Percentiles rank a stretch among this genome's conserved stretches.
phyloP scores from a whole-genome alignment of 2,329 filamentous ascomycete species.

The Colletotrichum cordylinicola region DNA sequence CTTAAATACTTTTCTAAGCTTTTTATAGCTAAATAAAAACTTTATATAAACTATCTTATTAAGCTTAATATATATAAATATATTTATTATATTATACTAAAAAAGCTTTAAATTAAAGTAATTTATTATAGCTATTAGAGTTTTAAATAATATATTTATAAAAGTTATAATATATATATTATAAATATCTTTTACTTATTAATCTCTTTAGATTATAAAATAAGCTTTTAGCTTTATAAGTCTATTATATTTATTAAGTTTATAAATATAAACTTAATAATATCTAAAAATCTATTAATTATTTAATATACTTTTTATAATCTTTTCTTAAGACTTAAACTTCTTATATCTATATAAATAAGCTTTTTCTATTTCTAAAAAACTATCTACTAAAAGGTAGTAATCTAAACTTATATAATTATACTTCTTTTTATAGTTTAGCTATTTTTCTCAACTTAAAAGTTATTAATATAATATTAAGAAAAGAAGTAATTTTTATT shows the following conservation, averaged over 20 bases:
- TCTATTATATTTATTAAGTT: not conserved
- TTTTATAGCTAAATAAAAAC: not conserved
- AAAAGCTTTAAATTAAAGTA: not conserved
- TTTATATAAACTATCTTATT: not conserved
- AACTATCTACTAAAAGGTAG: not conserved
- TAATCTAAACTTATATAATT: rapidly evolving
- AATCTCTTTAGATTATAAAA: not conserved
- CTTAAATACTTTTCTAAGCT: not conserved
- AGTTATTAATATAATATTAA: not conserved
- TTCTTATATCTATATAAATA: not conserved
- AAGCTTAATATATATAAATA: not conserved
- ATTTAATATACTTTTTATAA: not conserved
- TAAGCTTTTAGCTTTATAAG: not conserved
- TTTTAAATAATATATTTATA: not conserved
- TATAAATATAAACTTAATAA: not conserved
- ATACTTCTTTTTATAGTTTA: not conserved
- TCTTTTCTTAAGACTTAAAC: not conserved
- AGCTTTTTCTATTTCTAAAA: not conserved
- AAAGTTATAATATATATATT: not conserved
- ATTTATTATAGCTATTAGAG: not conserved
- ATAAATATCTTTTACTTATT: not conserved
- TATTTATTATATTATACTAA: not conserved
- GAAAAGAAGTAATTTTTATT: rapidly evolving
- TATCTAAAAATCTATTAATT: not conserved
- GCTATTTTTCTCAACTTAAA: not conserved